Conservation (phyloP, 23 red algal genomes). For the Gracilariopsis chorda region DNA sequence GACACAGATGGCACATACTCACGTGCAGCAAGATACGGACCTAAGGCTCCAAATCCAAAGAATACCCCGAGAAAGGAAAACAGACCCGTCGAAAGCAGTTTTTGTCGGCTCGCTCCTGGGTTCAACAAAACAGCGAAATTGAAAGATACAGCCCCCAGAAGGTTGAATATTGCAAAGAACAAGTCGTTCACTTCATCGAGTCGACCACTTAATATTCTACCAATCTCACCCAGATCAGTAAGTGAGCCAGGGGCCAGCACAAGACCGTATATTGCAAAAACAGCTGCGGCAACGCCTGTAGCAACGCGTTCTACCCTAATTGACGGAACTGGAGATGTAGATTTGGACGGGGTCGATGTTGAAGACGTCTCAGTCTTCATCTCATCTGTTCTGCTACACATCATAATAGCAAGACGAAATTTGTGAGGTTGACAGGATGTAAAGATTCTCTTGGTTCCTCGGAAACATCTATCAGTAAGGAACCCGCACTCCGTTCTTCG, state of each 20-base stretch:
- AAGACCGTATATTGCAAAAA: conserved; percentile 17
- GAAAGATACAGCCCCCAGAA: conserved; percentile 22
- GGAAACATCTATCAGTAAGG: no score
- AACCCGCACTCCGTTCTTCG: no score
- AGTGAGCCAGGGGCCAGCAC: conserved; percentile 45
- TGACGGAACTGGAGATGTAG: background rate
- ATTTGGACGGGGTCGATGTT: no score
- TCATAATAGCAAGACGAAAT: no score
- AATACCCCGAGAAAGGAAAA: conserved; percentile 29
- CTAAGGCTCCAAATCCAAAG: conserved; percentile 32
- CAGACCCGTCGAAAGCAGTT: background rate
- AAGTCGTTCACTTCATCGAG: conserved; percentile 56
- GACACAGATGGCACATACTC: conserved; percentile 42
- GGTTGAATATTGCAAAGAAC: conserved; percentile 52
- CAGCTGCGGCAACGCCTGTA: background rate
- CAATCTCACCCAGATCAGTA: conserved; percentile 6
- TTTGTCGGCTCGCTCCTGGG: conserved; percentile 18
- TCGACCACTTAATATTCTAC: conserved; percentile 1
- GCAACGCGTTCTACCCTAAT: background rate
- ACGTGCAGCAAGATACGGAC: conserved; percentile 44
- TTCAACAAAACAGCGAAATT: conserved; percentile 44
- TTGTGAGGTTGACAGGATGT: no score
- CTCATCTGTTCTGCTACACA: no score
- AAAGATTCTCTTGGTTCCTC: no score
- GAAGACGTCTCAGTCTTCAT: no score